A percentile compares a stretch with the other conserved stretches of the same genome.
Conservation (phyloP, 257 asterid genomes). For the Solanum sitiens region DNA sequence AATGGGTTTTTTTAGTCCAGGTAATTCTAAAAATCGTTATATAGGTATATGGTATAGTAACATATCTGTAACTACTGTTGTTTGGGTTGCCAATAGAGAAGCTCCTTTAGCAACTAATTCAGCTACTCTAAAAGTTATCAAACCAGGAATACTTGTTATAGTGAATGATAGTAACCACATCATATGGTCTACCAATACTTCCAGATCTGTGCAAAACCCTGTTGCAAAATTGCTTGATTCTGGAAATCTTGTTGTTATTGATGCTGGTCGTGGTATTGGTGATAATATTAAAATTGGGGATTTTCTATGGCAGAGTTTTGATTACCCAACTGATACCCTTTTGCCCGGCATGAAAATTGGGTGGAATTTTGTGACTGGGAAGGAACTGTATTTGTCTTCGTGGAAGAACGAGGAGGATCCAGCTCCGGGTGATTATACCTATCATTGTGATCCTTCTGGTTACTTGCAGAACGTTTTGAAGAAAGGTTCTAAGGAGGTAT, state of each 20-base stretch:
- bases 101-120: background rate
- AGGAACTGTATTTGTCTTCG: conserved; percentile 11
- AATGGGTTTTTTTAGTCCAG: conserved; percentile 10
- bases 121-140: conserved; percentile 1
- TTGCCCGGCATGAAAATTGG: conserved; percentile 8
- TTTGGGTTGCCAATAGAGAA: conserved; percentile 21
- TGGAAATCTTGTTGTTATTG: conserved; percentile 11
- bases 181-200: conserved; percentile 13
- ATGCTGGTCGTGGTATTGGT: background rate
- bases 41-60: conserved; percentile 20
- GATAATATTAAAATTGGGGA: background rate
- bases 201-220: background rate
- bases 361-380: background rate
- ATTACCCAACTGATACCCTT: conserved; percentile 12
- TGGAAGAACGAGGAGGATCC: conserved; percentile 34
- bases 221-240: conserved; percentile 13
- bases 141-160: conserved; percentile 1
- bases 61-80: background rate
- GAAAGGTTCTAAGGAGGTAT: background rate
- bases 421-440: conserved; percentile 20
- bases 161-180: background rate
- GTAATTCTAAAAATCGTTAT: background rate
- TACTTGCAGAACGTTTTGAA: conserved; percentile 8
- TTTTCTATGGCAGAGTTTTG: conserved; percentile 20
- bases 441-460: conserved; percentile 12